These are phyloP conservation scores for Jatropha podagrica DNA, from an alignment of 441 rosid genomes.

Conservation along the genomic window DNA sequence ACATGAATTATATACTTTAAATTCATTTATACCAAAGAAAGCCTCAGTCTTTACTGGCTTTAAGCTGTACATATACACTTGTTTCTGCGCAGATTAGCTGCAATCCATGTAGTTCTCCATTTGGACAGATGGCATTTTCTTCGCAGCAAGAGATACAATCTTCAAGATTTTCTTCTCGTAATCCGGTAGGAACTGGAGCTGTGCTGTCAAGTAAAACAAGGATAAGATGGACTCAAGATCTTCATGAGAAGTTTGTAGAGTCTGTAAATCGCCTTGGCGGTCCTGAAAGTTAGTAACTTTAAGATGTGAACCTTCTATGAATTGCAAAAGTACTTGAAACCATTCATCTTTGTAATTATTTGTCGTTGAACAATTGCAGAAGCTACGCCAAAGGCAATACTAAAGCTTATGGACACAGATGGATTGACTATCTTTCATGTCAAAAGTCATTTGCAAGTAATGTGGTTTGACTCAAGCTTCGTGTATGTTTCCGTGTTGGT, in stretches of 20 bases:
- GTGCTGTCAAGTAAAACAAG: slow-evolving; percentile 51
- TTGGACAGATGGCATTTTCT: slow-evolving; percentile 35
- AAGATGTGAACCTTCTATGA: neutral
- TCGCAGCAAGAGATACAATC: slow-evolving; percentile 42
- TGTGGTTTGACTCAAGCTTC: neutral
- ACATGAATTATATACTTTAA: no score
- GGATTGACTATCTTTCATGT: slow-evolving; percentile 91
- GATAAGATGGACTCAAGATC: slow-evolving; percentile 92
- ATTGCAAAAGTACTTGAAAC: neutral
- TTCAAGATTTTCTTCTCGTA: slow-evolving; percentile 34
- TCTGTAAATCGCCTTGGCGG: slow-evolving; percentile 84
- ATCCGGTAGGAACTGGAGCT: slow-evolving; percentile 27
- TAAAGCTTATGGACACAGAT: slow-evolving; percentile 84
- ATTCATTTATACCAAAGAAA: no score
- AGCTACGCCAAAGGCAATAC: slow-evolving; percentile 88
- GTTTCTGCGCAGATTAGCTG: slow-evolving; percentile 36
- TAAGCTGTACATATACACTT: neutral
- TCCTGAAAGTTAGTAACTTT: slow-evolving; percentile 64
- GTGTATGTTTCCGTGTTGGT: slow-evolving; percentile 4
- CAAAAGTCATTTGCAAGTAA: slow-evolving; percentile 92
- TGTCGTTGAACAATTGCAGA: slow-evolving; percentile 37
- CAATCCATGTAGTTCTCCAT: slow-evolving; percentile 30
- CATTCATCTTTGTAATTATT: slow-evolving; percentile 7
- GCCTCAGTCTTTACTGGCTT: neutral
- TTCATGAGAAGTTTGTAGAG: slow-evolving; percentile 88